A percentile compares a stretch with the other conserved stretches of the same genome.
These are phyloP conservation scores for Saussurea involucrata DNA, from an alignment of 129 eudicot species.

Conservation along the genomic window DNA sequence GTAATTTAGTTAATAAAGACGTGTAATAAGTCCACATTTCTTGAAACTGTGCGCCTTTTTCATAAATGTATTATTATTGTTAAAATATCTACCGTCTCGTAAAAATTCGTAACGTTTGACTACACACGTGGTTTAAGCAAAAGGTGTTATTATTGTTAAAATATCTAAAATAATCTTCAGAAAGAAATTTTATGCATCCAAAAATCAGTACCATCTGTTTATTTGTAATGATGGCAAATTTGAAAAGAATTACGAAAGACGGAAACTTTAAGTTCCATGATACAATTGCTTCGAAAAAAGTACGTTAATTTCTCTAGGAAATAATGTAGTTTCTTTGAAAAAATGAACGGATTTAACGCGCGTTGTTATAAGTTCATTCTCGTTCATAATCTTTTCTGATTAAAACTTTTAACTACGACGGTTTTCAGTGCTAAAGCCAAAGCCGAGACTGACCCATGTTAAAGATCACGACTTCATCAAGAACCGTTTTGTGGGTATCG, in stretches of 20 bases:
- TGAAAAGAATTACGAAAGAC: background rate
- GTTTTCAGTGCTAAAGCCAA: conserved; percentile 38
- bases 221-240: background rate
- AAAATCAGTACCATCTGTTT: background rate
- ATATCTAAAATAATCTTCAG: background rate
- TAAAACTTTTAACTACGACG: background rate
- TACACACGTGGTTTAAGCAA: background rate
- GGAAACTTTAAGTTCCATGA: background rate
- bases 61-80: no score
- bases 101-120: background rate
- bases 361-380: background rate
- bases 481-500: conserved; percentile 51
- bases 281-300: background rate
- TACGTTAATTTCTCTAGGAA: background rate
- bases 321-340: background rate
- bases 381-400: background rate
- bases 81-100: background rate
- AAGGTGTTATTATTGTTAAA: background rate
- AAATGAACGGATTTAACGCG: background rate
- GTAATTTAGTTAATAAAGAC: background rate
- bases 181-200: background rate
- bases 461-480: conserved; percentile 55
- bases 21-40: background rate
- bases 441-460: conserved; percentile 35
- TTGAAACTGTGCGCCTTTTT: background rate